Base-by-base conservation (phyloP, 495 filamentous ascomycete species). In the Cairneyella variabilis region DNA sequence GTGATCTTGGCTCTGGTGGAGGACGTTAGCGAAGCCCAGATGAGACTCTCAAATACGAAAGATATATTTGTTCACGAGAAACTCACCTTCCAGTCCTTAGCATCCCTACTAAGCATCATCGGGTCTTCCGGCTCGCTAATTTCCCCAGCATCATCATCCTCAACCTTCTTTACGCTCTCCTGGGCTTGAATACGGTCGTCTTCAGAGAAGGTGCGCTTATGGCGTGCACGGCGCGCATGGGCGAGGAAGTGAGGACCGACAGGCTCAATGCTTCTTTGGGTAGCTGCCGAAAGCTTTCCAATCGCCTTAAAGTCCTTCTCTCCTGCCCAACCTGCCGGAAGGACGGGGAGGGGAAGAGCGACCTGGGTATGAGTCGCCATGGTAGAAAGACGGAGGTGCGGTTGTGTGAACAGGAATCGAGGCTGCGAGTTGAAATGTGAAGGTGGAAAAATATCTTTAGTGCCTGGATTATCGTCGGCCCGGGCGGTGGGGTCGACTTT, bases 81-180 rank as follows among this genome's bases (percentile, higher is more conserved):
- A 51, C 74, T 53, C 71, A 91, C 91, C 88, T 98, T 98, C 93
- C 93, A 98, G 78, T 98, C 93, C 77, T 98, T 98, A 55, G 93
- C 90, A 60, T 98, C 91, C 23, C 91, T 82, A 61, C 83, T 75
- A 12, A 97, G 84, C 82, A 97, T 87, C 75, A 93, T 77, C 45
- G 88, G 83, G 63, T 96, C 89, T 71, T 98, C 93, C 32, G 84
- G 73, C 73, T 98, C 93, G 74, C 87, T 91, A 70, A 93, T 91
- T 49, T 96, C 90, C 60, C 84, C 85, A 40, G 84, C 82, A 50
- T 96, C 86, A 49, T 96, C 89, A 55, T 92, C 89, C 71, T 97
- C 93, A 44, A 93, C 84, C 71, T 93, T 96, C 82, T 93, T 93
- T 63, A 90, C 91, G 55, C 84, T 91, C 66, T 92, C 82, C 72